phyloP scores from a whole-genome alignment of 2,329 filamentous ascomycete genomes.

The Neofusicoccum laricinum region DNA sequence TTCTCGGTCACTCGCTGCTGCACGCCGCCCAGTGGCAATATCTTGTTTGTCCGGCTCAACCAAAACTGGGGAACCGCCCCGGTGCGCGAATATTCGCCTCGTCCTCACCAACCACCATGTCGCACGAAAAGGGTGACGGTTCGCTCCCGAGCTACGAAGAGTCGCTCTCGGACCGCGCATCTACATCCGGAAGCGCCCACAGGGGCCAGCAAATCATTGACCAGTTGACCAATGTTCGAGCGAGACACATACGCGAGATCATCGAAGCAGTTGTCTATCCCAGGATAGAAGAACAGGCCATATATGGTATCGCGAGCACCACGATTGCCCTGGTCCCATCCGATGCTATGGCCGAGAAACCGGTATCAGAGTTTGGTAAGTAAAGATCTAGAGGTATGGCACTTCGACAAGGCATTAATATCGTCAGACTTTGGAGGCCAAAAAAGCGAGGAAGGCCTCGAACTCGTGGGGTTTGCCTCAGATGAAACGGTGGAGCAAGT shows the following conservation, averaged over 20 bases:
- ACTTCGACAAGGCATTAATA: neutral
- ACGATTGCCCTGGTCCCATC: constrained; percentile 46
- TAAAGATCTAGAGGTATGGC: neutral
- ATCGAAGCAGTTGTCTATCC: constrained; percentile 42
- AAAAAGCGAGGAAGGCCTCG: constrained; percentile 20
- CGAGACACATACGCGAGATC: constrained; percentile 38
- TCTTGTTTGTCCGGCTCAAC: neutral
- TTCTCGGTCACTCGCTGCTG: neutral
- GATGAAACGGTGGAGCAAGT: constrained; percentile 41
- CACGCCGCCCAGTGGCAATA: neutral
- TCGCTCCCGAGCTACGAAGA: constrained; percentile 28
- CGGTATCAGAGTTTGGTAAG: constrained; percentile 15
- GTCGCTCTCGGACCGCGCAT: constrained; percentile 16
- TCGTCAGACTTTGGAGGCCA: neutral
- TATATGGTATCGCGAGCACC: constrained; percentile 42
- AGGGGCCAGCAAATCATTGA: constrained; percentile 32
- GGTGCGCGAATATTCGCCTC: neutral
- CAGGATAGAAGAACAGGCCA: constrained; percentile 37
- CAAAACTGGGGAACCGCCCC: neutral
- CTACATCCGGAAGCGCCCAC: constrained; percentile 1
- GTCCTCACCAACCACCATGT: neutral
- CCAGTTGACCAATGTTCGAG: constrained; percentile 38
- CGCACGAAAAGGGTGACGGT: constrained; percentile 14
- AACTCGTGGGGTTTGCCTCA: constrained; percentile 40
- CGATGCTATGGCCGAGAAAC: constrained; percentile 23